Evolutionary conservation across 192 early-diverging fungal genomes (phyloP).

Genomic region (Chytriomyces hyalinus): DNA sequence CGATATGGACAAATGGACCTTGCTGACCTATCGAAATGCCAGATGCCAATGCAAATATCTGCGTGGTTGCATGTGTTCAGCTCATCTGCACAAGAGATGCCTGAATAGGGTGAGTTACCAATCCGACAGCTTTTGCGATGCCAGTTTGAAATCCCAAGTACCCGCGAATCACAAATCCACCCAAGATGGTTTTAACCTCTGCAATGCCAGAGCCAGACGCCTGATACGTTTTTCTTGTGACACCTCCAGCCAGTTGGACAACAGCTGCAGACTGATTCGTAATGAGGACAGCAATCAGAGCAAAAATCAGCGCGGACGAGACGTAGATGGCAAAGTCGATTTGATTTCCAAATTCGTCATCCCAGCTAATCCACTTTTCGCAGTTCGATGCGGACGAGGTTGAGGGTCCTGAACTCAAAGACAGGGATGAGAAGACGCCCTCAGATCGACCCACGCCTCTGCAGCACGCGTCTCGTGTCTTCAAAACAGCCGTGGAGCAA

Average conservation of each 20-base stretch:
- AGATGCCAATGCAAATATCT: slow-evolving; percentile 45
- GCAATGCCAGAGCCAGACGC: slow-evolving; percentile 72
- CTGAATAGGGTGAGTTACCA: slow-evolving; percentile 52
- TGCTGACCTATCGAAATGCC: slow-evolving; percentile 55
- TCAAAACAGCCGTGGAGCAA: slow-evolving; percentile 6
- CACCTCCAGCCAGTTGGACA: background rate
- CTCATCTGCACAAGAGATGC: background rate
- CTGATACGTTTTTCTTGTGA: slow-evolving; percentile 30
- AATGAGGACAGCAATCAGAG: background rate
- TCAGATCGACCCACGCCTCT: background rate
- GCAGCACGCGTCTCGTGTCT: background rate
- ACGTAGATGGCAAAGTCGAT: background rate
- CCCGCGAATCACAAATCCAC: slow-evolving; percentile 89
- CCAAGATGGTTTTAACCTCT: slow-evolving; percentile 90
- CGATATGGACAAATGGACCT: slow-evolving; percentile 91
- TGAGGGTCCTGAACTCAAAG: background rate
- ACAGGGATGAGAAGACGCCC: no score
- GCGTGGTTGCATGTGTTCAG: background rate
- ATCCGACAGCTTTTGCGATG: slow-evolving; percentile 78
- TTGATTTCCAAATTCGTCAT: background rate
- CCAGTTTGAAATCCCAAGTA: slow-evolving; percentile 85
- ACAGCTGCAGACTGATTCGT: background rate
- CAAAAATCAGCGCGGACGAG: background rate
- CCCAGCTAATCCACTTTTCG: slow-evolving; percentile 9
- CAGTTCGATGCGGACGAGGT: background rate